Percentiles rank a stretch among this genome's conserved stretches.
phyloP scores from a whole-genome alignment of 345 rosid genomes.

The Theobroma cacao region DNA sequence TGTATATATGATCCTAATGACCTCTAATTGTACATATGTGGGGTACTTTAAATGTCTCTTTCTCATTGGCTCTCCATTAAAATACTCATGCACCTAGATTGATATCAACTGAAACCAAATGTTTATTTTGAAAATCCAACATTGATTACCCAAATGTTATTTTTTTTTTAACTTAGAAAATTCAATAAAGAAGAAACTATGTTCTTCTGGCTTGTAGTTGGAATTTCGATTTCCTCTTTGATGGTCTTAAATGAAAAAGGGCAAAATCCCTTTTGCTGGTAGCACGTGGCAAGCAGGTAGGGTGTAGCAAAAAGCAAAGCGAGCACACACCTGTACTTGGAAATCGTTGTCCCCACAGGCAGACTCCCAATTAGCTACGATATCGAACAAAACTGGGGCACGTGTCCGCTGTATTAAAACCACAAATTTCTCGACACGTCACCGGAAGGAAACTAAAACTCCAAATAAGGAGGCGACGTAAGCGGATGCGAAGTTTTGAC shows the following conservation, averaged over 20 bases:
- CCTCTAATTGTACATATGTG: neutral
- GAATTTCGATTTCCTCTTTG: neutral
- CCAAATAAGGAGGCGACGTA: constrained; percentile 14
- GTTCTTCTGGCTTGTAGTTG: neutral
- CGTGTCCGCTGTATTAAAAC: constrained; percentile 23
- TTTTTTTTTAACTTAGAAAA: neutral
- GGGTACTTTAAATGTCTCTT: neutral
- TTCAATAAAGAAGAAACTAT: neutral
- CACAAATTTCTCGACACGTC: constrained; percentile 26
- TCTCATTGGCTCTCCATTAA: neutral
- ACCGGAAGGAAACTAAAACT: neutral
- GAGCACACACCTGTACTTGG: constrained; percentile 13
- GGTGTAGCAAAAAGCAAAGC: constrained; percentile 13
- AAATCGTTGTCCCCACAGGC: constrained; percentile 25
- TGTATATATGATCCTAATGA: neutral
- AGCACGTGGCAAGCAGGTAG: constrained; percentile 28
- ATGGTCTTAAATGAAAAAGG: neutral
- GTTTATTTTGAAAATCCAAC: neutral
- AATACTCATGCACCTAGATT: neutral
- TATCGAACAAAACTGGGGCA: neutral
- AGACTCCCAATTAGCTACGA: constrained; percentile 25
- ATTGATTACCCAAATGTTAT: neutral
- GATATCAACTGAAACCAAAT: neutral
- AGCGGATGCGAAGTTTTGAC: constrained; percentile 13
- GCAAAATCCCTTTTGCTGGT: neutral